Percentiles rank a stretch among this genome's conserved stretches.
These are phyloP conservation scores for Petunia secreta DNA, from an alignment of 257 asterid genomes.

Conservation along the genomic window DNA sequence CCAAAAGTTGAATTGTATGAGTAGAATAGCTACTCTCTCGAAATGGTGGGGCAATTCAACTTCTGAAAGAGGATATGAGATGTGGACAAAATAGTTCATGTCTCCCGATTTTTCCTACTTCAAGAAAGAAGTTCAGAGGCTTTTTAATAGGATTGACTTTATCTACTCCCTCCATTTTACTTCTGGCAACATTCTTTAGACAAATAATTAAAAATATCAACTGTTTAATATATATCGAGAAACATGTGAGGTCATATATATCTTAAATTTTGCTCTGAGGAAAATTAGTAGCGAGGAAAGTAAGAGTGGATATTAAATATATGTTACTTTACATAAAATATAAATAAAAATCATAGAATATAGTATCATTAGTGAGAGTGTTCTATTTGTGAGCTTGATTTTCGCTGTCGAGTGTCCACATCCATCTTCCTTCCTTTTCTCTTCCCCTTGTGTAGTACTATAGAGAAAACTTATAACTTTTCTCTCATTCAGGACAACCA, in stretches of 20 bases:
- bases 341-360: not conserved
- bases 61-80: not conserved
- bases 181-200: not conserved
- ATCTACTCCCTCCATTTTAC: not conserved
- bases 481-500: not conserved
- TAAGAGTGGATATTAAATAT: not conserved
- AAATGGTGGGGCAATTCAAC: not conserved
- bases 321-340: not conserved
- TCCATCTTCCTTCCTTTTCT: not conserved
- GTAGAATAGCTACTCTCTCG: not conserved
- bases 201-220: no score
- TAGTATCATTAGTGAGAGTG: no score
- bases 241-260: not conserved
- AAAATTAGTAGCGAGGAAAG: not conserved
- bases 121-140: not conserved
- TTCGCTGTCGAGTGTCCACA: not conserved
- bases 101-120: not conserved
- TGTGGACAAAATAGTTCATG: not conserved
- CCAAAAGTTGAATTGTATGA: conserved; percentile 30
- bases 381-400: not conserved
- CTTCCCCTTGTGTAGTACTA: not conserved
- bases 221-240: not conserved
- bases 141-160: conserved; percentile 15
- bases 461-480: not conserved
- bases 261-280: not conserved